phyloP scores from a whole-genome alignment of 306 rosid species.

The Corylus americana region DNA sequence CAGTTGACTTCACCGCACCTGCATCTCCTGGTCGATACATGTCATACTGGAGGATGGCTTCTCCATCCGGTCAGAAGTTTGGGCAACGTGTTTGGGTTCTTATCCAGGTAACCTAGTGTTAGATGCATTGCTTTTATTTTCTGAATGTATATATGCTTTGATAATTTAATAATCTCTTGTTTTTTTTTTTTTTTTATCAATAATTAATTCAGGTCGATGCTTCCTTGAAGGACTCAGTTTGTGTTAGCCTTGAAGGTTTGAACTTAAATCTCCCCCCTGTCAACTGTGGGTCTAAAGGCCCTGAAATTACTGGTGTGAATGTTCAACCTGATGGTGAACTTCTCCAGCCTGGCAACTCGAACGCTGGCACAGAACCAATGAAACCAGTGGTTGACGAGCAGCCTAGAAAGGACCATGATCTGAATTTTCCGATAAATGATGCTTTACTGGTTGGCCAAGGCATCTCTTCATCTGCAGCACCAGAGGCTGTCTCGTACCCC shows the following conservation, averaged over 20 bases:
- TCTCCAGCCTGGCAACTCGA: conserved; percentile 32
- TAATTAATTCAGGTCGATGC: conserved; percentile 63
- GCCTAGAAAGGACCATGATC: conserved; percentile 36
- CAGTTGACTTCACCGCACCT: conserved; percentile 81
- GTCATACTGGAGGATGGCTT: conserved; percentile 84
- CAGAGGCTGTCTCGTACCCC: conserved; percentile 49
- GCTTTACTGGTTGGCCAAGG: conserved; percentile 45
- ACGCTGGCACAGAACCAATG: conserved; percentile 27
- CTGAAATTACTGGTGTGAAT: conserved; percentile 49
- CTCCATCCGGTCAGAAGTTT: conserved; percentile 71
- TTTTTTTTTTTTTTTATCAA: not conserved
- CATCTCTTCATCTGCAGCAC: conserved; percentile 27
- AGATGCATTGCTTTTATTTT: not conserved
- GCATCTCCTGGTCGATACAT: conserved; percentile 66
- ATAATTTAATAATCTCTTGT: conserved; percentile 4
- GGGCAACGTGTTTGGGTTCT: conserved; percentile 96
- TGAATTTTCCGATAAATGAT: conserved; percentile 36
- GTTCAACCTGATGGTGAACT: conserved; percentile 35
- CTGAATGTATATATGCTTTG: not conserved
- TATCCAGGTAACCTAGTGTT: conserved; percentile 53
- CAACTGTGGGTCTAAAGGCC: conserved; percentile 15
- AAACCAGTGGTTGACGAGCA: conserved; percentile 35
- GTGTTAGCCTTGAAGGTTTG: conserved; percentile 47
- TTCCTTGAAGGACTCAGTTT: conserved; percentile 46
- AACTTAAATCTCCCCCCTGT: conserved; percentile 64